Evolutionary conservation across 1,139 yeast species (phyloP), one percentile per base, ranked within the genome.

Genomic region (Taiozyma onychis): DNA sequence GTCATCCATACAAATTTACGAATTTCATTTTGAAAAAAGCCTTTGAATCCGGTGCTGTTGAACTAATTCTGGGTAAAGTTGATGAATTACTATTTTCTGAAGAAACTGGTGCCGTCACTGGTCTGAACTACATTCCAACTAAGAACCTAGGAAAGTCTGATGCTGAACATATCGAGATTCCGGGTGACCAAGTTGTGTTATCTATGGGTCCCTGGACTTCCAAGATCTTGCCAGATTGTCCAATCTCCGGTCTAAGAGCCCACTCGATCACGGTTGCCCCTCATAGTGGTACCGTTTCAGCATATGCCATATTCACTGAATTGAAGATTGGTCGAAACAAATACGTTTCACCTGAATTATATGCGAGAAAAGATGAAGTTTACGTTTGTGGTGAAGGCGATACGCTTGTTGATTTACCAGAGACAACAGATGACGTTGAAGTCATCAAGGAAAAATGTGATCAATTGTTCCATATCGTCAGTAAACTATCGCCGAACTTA

Each of bases 361-460:
- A 93, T 66, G 97, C 99, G 10, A 80, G 99, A 64, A 85, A 83
- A 63, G 97, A 93, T 68, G 99, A 93, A 68, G 96, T 93, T 35
- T 93, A 91, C 62, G 95, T 93, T 1, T 93, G 99, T 70, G 99
- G 99, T 46, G 99, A 93, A 68, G 97, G 97, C 43, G 97, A 91
- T 64, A 85, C 93, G 1, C 77, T 86, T 8, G 96, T 87, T 32
- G 91, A 88, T 50, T 81, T 93, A 41, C 99, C 99, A 2, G 97
- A 89, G 62, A 86, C 96, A 0, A 88, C 97, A 0, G 97, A 89
- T 64, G 96, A 90, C 58, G 97, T 93, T 30, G 90, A 86, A 66
- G 95, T 91, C 35, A 90, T 88, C 43, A 79, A 84, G 51, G 87
- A 85, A 46, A 87, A 88, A 66, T 93, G 98, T 72, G 96, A 90